A percentile compares a stretch with the other conserved stretches of the same genome.
phyloP scores from a whole-genome alignment of 1,284 basidiomycete genomes.

The Mycena sp. region DNA sequence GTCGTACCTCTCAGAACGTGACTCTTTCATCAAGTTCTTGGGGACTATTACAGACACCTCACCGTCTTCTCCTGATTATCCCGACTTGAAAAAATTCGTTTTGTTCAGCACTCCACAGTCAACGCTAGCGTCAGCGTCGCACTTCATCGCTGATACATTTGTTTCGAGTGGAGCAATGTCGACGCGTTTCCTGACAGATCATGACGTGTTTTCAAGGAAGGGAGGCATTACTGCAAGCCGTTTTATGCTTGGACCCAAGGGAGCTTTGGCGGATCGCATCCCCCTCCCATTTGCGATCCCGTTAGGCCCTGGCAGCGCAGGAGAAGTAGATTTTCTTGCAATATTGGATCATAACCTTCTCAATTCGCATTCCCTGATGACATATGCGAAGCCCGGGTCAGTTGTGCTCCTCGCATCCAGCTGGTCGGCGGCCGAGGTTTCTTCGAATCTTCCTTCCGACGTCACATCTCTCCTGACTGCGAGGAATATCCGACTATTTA shows the following conservation, averaged over 20 bases:
- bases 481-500: conserved; percentile 65
- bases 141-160: conserved; percentile 69
- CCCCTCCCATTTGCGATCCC: conserved; percentile 64
- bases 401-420: conserved; percentile 68
- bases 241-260: conserved; percentile 64
- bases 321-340: conserved; percentile 74
- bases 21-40: conserved; percentile 58
- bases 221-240: conserved; percentile 73
- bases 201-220: conserved; percentile 76
- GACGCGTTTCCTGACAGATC: conserved; percentile 67
- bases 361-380: conserved; percentile 71
- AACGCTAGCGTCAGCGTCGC: conserved; percentile 61
- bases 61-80: conserved; percentile 34
- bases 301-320: conserved; percentile 53
- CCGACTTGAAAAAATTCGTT: conserved; percentile 62
- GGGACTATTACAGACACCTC: conserved; percentile 33
- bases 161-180: conserved; percentile 55
- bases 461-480: conserved; percentile 52
- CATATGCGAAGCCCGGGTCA: conserved; percentile 65
- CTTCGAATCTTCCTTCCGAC: conserved; percentile 59
- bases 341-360: conserved; percentile 74
- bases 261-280: conserved; percentile 42
- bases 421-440: conserved; percentile 70
- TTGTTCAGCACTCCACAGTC: conserved; percentile 70
- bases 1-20: conserved; percentile 57